Conservation (phyloP, 192 early-diverging fungal genomes). For the Entophlyctis luteolus region DNA sequence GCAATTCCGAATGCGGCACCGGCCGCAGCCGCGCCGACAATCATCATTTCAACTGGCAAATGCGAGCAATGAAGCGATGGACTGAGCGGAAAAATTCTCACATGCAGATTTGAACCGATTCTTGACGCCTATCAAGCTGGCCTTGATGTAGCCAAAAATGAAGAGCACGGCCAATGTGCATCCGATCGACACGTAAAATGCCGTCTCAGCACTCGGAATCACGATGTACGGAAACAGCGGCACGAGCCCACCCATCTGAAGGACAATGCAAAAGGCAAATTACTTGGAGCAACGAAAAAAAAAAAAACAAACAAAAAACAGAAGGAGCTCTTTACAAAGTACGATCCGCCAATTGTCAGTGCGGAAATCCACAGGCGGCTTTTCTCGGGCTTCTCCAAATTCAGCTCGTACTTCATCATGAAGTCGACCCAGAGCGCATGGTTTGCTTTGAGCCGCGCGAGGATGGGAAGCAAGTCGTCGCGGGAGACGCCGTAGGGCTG, state of each 20-base stretch:
- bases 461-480: constrained; percentile 47
- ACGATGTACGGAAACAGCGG: constrained; percentile 63
- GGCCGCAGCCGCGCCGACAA: constrained; percentile 27
- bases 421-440: constrained; percentile 62
- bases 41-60: constrained; percentile 19
- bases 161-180: constrained; percentile 51
- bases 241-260: constrained; percentile 54
- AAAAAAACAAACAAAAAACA: not conserved
- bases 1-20: constrained; percentile 35
- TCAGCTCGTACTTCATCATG: constrained; percentile 72
- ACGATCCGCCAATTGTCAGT: constrained; percentile 56
- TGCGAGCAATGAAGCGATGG: not conserved
- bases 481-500: constrained; percentile 50
- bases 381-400: constrained; percentile 54
- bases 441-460: constrained; percentile 48
- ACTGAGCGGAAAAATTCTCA: not conserved
- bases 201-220: constrained; percentile 33
- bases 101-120: not conserved
- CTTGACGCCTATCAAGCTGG: constrained; percentile 36
- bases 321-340: constrained; percentile 33
- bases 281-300: not conserved
- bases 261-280: no score
- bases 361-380: constrained; percentile 55
- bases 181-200: constrained; percentile 48
- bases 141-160: constrained; percentile 61